These are phyloP conservation scores for Gynochthodes officinalis DNA, from an alignment of 257 asterid genomes.

Conservation along the genomic window DNA sequence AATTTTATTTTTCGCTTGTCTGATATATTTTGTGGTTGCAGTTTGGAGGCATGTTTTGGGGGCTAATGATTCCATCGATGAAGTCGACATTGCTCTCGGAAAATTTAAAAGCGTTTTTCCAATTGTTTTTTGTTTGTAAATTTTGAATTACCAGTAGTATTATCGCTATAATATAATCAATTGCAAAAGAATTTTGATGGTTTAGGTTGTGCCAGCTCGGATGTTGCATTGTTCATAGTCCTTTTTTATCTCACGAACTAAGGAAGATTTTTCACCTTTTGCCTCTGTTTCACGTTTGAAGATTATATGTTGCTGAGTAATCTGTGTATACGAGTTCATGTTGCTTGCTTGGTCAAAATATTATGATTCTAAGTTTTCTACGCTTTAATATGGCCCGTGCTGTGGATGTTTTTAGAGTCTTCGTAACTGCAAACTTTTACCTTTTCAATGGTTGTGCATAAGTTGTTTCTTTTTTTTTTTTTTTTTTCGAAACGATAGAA, in stretches of 20 bases:
- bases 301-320: background rate
- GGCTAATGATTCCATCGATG: conserved; percentile 65
- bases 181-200: background rate
- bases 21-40: conserved; percentile 35
- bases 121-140: background rate
- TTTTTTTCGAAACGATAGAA: too few species aligned
- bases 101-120: conserved; percentile 51
- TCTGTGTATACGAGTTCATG: background rate
- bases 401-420: background rate
- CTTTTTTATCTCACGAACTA: background rate
- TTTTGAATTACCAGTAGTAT: conserved; percentile 7
- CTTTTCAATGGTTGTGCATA: too few species aligned
- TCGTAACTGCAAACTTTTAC: background rate
- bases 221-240: background rate
- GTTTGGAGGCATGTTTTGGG: conserved; percentile 99
- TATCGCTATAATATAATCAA: conserved; percentile 16
- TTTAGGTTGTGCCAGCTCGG: background rate
- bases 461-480: too few species aligned
- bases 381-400: background rate
- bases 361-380: too few species aligned
- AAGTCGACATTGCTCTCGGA: conserved; percentile 74
- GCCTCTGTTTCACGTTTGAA: background rate
- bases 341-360: background rate
- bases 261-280: too few species aligned
- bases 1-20: background rate